Conservation (phyloP, 352 stramenopile species). For the Globisporangium mamillatum region DNA sequence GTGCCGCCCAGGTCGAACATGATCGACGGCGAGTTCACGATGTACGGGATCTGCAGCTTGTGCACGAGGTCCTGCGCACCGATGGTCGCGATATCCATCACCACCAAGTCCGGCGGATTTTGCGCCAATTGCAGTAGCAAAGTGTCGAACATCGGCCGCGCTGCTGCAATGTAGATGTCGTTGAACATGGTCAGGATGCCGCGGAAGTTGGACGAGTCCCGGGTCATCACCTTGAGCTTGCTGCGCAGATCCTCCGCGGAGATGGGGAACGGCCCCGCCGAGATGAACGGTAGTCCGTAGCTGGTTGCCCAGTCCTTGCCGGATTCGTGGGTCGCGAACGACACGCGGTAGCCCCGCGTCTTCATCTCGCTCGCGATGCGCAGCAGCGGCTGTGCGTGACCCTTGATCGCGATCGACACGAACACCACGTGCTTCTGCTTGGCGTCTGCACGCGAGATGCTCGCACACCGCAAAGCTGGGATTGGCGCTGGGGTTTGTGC, state of each 20-base stretch:
- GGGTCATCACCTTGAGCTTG: conserved; percentile 77
- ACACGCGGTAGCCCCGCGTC: conserved; percentile 63
- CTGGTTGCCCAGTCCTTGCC: conserved; percentile 65
- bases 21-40: conserved; percentile 86
- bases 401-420: conserved; percentile 79
- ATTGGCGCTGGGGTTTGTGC: not conserved
- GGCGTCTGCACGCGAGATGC: conserved; percentile 14
- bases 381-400: conserved; percentile 74
- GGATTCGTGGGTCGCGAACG: conserved; percentile 83
- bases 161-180: conserved; percentile 80
- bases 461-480: not conserved
- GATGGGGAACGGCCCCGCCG: conserved; percentile 69
- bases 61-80: conserved; percentile 78
- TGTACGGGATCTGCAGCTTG: conserved; percentile 67
- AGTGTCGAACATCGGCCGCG: conserved; percentile 75
- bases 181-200: conserved; percentile 88
- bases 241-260: conserved; percentile 64
- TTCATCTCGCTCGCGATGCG: conserved; percentile 76
- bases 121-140: conserved; percentile 47
- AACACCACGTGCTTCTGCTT: conserved; percentile 65
- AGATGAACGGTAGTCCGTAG: conserved; percentile 64
- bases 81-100: conserved; percentile 82
- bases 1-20: conserved; percentile 74
- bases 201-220: conserved; percentile 80
- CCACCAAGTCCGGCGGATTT: conserved; percentile 57